phyloP scores from a whole-genome alignment of 192 early-diverging fungal genomes.

The Linnemannia zychae region DNA sequence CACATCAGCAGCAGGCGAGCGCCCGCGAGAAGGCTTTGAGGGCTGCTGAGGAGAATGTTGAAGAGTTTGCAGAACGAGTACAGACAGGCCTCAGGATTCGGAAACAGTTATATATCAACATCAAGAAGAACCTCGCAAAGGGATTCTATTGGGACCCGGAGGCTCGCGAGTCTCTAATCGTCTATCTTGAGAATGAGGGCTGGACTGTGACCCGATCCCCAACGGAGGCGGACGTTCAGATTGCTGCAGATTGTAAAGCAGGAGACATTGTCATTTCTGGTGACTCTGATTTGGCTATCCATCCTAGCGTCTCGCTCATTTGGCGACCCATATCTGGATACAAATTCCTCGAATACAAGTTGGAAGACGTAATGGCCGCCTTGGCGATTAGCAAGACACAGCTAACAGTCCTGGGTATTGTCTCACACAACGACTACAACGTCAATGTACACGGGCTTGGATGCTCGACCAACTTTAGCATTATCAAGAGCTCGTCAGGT shows the following conservation, averaged over 20 bases:
- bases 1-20: neutral
- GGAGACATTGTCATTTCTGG: constrained; percentile 5
- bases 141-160: neutral
- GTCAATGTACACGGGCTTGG: constrained; percentile 2
- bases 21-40: neutral
- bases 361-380: neutral
- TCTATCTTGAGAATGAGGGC: neutral
- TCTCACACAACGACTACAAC: constrained; percentile 15
- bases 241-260: neutral
- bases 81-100: neutral
- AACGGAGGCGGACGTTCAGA: constrained; percentile 16
- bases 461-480: constrained; percentile 5
- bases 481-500: neutral
- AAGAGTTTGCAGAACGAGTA: neutral
- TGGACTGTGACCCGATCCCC: neutral
- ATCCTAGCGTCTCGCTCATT: neutral
- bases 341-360: constrained; percentile 7
- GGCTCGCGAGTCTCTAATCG: neutral
- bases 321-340: constrained; percentile 10
- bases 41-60: neutral
- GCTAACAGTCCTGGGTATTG: constrained; percentile 1
- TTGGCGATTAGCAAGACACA: neutral
- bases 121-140: neutral
- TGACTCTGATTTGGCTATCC: constrained; percentile 8
- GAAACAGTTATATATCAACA: neutral